A percentile compares a stretch with the other conserved stretches of the same genome.
Evolutionary conservation across 768 basidiomycete species (phyloP).

Genomic region (Tylopilus felleus): DNA sequence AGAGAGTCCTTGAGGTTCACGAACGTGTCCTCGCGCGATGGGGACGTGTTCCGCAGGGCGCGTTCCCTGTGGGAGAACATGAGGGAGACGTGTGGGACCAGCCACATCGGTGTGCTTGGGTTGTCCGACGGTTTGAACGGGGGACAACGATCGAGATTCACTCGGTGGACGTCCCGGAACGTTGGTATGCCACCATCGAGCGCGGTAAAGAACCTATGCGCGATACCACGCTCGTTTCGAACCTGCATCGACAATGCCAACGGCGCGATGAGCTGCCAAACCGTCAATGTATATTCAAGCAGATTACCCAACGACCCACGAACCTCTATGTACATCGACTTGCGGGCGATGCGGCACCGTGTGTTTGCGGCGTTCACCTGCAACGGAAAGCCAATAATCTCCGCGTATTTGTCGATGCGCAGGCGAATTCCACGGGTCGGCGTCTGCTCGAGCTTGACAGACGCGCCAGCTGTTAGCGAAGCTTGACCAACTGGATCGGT

Average conservation of each 20-base stretch:
- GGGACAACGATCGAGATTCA: constrained; percentile 37
- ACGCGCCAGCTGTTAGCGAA: constrained; percentile 15
- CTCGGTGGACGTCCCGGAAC: constrained; percentile 39
- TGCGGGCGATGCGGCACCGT: constrained; percentile 49
- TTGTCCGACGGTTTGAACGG: constrained; percentile 22
- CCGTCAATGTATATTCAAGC: neutral
- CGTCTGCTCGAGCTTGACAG: constrained; percentile 16
- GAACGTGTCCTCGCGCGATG: constrained; percentile 22
- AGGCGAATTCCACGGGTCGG: constrained; percentile 1
- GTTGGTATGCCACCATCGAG: constrained; percentile 9
- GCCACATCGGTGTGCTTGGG: constrained; percentile 25
- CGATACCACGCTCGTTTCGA: constrained; percentile 16
- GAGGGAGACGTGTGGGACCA: constrained; percentile 29
- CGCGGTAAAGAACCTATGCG: constrained; percentile 30
- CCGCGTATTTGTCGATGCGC: constrained; percentile 15
- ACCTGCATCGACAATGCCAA: constrained; percentile 12
- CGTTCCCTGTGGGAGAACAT: constrained; percentile 35
- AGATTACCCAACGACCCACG: neutral
- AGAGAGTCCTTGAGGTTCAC: constrained; percentile 34
- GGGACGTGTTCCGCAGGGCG: neutral
- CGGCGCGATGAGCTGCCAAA: constrained; percentile 21
- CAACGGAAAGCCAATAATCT: constrained; percentile 40
- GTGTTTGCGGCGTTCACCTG: constrained; percentile 37
- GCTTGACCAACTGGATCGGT: constrained; percentile 19
- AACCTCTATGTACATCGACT: constrained; percentile 48